Conservation (phyloP, 805 yeast genomes). For the Pichia thaimueangensis region DNA sequence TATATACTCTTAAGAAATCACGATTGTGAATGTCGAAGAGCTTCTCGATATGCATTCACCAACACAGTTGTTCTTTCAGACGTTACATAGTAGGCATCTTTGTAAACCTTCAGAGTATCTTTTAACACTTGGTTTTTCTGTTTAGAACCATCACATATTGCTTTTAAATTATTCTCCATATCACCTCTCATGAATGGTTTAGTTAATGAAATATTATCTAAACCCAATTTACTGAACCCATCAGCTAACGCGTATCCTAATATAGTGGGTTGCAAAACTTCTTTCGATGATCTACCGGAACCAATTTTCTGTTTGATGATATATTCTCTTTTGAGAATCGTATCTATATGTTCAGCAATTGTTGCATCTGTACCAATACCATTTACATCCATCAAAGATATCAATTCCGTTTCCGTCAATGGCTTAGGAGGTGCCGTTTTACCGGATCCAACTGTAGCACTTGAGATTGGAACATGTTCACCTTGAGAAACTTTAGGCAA, state of each 20-base stretch:
- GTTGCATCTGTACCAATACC: slow-evolving; percentile 99
- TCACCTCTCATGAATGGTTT: slow-evolving; percentile 82
- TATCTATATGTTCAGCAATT: slow-evolving; percentile 94
- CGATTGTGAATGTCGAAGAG: neutral
- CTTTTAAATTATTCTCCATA: slow-evolving; percentile 59
- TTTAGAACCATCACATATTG: slow-evolving; percentile 60
- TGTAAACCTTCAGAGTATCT: slow-evolving; percentile 51
- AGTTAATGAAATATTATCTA: slow-evolving; percentile 66
- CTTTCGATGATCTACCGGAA: slow-evolving; percentile 33
- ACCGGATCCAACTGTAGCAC: slow-evolving; percentile 63
- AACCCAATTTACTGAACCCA: slow-evolving; percentile 76
- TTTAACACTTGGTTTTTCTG: slow-evolving; percentile 47
- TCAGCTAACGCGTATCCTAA: slow-evolving; percentile 83
- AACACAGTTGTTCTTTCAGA: slow-evolving; percentile 1
- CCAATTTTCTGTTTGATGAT: slow-evolving; percentile 37
- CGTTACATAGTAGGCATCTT: slow-evolving; percentile 46
- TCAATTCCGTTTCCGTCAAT: slow-evolving; percentile 87
- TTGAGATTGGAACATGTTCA: slow-evolving; percentile 48
- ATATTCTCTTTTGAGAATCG: slow-evolving; percentile 63
- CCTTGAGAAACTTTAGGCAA: slow-evolving; percentile 59
- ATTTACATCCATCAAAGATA: slow-evolving; percentile 90
- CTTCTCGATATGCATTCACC: slow-evolving; percentile 4
- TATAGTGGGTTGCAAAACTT: slow-evolving; percentile 63
- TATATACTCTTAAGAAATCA: neutral
- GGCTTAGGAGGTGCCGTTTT: slow-evolving; percentile 74